Percentiles rank a stretch among this genome's conserved stretches.
Evolutionary conservation across 2,329 filamentous ascomycete species (phyloP).

Genomic region (Trichoderma breve): DNA sequence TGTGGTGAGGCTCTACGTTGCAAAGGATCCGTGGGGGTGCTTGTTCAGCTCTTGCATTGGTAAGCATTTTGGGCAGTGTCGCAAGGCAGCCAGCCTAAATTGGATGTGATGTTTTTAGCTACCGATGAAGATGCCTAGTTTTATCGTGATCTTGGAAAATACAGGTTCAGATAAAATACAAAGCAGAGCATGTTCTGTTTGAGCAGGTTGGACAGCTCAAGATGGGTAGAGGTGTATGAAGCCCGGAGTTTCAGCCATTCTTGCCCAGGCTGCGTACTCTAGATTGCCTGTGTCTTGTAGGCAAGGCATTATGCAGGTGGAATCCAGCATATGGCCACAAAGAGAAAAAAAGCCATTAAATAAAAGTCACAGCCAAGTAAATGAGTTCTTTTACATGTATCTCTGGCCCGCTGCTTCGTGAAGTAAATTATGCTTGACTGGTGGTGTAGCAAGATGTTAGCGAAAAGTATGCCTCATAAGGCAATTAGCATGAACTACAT

Average conservation of each 20-base stretch:
- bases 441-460: background rate
- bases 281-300: no score
- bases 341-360: background rate
- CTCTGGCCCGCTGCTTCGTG: background rate
- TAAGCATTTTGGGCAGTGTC: background rate
- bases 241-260: no score
- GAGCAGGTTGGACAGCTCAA: no score
- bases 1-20: background rate
- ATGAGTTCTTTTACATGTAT: no score
- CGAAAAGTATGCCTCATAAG: background rate
- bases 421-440: background rate
- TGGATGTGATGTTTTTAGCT: background rate
- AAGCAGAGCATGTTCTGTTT: background rate
- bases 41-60: background rate
- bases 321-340: no score
- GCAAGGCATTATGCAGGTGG: no score
- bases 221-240: background rate
- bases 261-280: no score
- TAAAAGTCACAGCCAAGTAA: background rate
- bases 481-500: background rate
- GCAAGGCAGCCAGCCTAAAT: background rate
- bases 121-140: background rate
- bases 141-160: background rate
- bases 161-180: background rate
- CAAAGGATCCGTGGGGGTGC: background rate